phyloP scores from a whole-genome alignment of 768 basidiomycete species.

The Tulasnella sp. region DNA sequence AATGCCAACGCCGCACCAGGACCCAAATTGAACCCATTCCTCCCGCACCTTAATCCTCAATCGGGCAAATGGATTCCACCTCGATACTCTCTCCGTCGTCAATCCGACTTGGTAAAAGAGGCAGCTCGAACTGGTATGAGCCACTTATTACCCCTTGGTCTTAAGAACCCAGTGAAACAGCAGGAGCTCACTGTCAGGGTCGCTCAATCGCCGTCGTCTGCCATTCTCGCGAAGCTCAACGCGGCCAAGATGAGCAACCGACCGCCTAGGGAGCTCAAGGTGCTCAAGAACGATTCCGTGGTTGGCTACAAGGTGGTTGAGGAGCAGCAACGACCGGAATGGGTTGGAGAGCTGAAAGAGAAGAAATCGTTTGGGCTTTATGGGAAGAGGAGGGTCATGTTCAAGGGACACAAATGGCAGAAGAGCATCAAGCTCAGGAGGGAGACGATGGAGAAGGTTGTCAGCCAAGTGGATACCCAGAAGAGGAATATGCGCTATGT shows the following conservation, averaged over 20 bases:
- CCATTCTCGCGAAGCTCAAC: conserved; percentile 20
- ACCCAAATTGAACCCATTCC: conserved; percentile 49
- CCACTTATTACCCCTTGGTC: conserved; percentile 56
- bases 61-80: conserved; percentile 59
- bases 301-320: conserved; percentile 28
- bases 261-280: conserved; percentile 14
- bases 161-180: conserved; percentile 34
- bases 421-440: conserved; percentile 6
- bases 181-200: neutral
- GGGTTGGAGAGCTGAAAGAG: conserved; percentile 25
- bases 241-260: neutral
- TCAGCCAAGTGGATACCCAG: neutral
- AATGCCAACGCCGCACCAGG: no score
- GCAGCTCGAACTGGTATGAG: conserved; percentile 45
- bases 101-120: conserved; percentile 66
- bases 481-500: conserved; percentile 6
- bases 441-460: conserved; percentile 11
- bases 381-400: conserved; percentile 70
- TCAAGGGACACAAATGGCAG: conserved; percentile 90
- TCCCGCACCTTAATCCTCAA: conserved; percentile 47
- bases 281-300: neutral
- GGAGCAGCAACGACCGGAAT: conserved; percentile 26
- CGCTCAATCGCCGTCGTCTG: conserved; percentile 16
- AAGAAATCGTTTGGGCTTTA: conserved; percentile 43
- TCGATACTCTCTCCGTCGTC: conserved; percentile 60